These are phyloP conservation scores for Cyclostephanos tholiformis DNA, from an alignment of 108 stramenopile genomes.

Conservation along the genomic window DNA sequence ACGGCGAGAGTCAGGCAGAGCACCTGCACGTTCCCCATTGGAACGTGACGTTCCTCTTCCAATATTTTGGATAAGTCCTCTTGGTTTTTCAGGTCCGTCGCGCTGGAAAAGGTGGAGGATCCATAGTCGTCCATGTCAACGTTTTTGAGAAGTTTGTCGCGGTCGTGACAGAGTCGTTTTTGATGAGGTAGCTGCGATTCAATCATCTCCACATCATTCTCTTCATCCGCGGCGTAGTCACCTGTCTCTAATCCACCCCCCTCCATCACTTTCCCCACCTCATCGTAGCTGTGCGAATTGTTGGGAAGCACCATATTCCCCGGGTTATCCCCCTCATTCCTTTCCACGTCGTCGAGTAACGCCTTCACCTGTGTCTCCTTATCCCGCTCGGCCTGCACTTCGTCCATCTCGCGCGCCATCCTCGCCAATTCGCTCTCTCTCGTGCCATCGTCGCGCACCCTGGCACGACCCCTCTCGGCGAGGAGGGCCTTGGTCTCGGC, in stretches of 20 bases:
- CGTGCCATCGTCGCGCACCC: conserved; percentile 29
- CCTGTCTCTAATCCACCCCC: no score
- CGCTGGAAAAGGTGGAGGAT: conserved; percentile 32
- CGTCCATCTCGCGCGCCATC: conserved; percentile 47
- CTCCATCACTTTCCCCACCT: background rate
- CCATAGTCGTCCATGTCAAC: conserved; percentile 22
- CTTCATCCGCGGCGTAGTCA: background rate
- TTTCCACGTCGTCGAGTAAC: conserved; percentile 33
- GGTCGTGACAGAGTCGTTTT: background rate
- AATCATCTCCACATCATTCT: conserved; percentile 7
- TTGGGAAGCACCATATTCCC: background rate
- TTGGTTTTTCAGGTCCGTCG: conserved; percentile 40
- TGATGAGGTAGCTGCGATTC: background rate
- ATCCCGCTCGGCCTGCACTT: conserved; percentile 42
- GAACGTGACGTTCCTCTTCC: conserved; percentile 76
- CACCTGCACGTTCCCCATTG: conserved; percentile 70
- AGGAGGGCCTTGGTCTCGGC: conserved; percentile 70
- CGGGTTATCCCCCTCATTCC: conserved; percentile 18
- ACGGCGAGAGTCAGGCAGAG: conserved; percentile 75
- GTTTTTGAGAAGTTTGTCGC: background rate
- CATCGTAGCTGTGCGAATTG: background rate
- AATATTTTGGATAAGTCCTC: conserved; percentile 56
- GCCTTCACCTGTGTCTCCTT: conserved; percentile 22
- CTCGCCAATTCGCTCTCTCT: conserved; percentile 48
- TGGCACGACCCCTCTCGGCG: conserved; percentile 11